phyloP scores from a whole-genome alignment of 2,329 filamentous ascomycete genomes.

The Diatrype stigma region DNA sequence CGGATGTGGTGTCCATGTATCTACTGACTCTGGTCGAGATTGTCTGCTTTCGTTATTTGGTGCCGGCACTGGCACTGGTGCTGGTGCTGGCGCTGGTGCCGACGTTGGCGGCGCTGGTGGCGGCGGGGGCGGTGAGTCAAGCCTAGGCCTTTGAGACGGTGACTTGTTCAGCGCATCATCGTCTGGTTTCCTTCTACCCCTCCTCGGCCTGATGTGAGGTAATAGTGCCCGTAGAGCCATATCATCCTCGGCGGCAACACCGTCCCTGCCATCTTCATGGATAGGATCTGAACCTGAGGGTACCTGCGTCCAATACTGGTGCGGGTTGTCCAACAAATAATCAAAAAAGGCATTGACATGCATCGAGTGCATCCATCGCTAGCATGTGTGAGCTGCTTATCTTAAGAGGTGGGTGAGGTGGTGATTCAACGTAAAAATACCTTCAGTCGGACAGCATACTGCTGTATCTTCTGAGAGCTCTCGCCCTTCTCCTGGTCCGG shows the following conservation, averaged over 20 bases:
- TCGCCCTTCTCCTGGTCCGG: slow-evolving; percentile 78
- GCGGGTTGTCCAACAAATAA: slow-evolving; percentile 73
- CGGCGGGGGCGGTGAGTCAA: slow-evolving; percentile 38
- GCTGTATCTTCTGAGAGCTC: slow-evolving; percentile 89
- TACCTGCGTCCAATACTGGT: slow-evolving; percentile 75
- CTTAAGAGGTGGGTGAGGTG: background rate
- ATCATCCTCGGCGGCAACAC: slow-evolving; percentile 81
- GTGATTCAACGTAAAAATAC: slow-evolving; percentile 38
- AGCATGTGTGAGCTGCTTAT: slow-evolving; percentile 31
- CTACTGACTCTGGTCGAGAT: slow-evolving; percentile 48
- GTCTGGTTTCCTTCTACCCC: slow-evolving; percentile 59
- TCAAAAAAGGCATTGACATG: slow-evolving; percentile 94
- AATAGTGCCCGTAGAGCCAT: slow-evolving; percentile 80
- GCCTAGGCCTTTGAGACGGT: slow-evolving; percentile 56
- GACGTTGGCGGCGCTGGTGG: background rate
- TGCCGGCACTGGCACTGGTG: background rate
- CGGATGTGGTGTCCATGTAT: slow-evolving; percentile 46
- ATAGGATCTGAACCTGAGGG: slow-evolving; percentile 62
- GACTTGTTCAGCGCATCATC: slow-evolving; percentile 50
- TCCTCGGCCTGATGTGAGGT: slow-evolving; percentile 66
- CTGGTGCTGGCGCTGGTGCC: background rate
- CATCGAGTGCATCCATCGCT: slow-evolving; percentile 95
- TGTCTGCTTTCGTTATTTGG: slow-evolving; percentile 33
- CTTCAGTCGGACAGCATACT: slow-evolving; percentile 90
- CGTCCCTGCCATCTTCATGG: slow-evolving; percentile 66